A percentile compares a stretch with the other conserved stretches of the same genome.
Conservation (phyloP, 1,284 basidiomycete genomes). For the Puccinia horiana region DNA sequence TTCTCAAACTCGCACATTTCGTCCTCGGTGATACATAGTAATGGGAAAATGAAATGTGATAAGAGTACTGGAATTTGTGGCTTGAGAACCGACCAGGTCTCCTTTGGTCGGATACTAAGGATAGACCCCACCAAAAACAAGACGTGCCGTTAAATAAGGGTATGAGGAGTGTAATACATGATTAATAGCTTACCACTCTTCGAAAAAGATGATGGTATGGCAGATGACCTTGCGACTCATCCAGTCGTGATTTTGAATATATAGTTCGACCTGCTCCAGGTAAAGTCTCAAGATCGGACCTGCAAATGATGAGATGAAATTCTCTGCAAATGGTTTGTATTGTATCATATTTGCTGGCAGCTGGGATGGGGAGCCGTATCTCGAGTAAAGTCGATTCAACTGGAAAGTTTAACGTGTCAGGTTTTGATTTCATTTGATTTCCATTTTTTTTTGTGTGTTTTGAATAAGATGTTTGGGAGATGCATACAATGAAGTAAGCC, state of each 20-base stretch:
- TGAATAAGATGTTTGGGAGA: not conserved
- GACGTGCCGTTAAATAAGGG: no score
- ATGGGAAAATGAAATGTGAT: slow-evolving; percentile 77
- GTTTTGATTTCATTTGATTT: not conserved
- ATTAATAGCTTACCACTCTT: slow-evolving; percentile 69
- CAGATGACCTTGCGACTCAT: slow-evolving; percentile 65
- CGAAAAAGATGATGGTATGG: slow-evolving; percentile 69
- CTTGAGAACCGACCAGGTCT: slow-evolving; percentile 79
- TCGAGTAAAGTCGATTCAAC: slow-evolving; percentile 58
- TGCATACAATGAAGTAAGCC: slow-evolving; percentile 71
- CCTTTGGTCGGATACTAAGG: slow-evolving; percentile 79
- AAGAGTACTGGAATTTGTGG: slow-evolving; percentile 75
- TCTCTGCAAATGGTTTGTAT: slow-evolving; percentile 71
- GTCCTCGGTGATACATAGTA: slow-evolving; percentile 71
- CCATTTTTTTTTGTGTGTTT: not conserved
- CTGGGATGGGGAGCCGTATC: slow-evolving; percentile 80
- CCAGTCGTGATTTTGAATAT: slow-evolving; percentile 40
- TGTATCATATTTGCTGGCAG: slow-evolving; percentile 68
- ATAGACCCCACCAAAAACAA: not conserved
- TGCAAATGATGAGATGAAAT: slow-evolving; percentile 75
- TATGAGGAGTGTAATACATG: not conserved
- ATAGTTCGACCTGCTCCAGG: slow-evolving; percentile 67
- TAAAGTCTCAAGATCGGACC: slow-evolving; percentile 80
- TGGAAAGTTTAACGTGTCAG: no score
- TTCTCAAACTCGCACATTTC: slow-evolving; percentile 71